These are phyloP conservation scores for Leptographium flavum DNA, from an alignment of 2,329 filamentous ascomycete genomes.

Conservation along the genomic window DNA sequence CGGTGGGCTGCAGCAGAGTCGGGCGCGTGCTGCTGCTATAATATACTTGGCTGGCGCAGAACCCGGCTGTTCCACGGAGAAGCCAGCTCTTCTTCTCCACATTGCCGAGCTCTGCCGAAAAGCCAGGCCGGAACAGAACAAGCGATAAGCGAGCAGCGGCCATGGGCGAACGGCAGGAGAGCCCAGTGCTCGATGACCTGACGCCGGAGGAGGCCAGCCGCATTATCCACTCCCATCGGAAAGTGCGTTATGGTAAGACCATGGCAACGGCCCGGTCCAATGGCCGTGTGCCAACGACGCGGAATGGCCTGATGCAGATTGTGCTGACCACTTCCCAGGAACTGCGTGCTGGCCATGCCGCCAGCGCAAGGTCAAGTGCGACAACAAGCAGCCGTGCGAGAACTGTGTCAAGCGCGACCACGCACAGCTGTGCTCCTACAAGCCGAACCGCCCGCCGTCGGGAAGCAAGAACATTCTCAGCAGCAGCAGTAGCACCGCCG, in stretches of 20 bases:
- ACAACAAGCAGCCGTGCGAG: conserved; percentile 54
- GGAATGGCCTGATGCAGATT: not conserved
- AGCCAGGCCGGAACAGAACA: not conserved
- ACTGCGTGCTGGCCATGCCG: conserved; percentile 54
- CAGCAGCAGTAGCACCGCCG: too few species aligned
- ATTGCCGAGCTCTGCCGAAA: conserved; percentile 9
- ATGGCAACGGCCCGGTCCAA: too few species aligned
- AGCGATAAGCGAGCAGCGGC: not conserved
- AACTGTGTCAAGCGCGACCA: conserved; percentile 55
- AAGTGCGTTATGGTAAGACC: conserved; percentile 52
- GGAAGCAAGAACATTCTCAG: conserved; percentile 22
- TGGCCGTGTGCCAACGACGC: too few species aligned
- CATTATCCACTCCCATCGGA: conserved; percentile 55
- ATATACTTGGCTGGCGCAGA: too few species aligned
- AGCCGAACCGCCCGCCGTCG: conserved; percentile 38
- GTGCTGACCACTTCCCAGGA: too few species aligned
- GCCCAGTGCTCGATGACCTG: conserved; percentile 38
- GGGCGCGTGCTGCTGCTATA: too few species aligned
- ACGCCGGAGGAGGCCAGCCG: conserved; percentile 52
- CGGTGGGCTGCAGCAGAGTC: not conserved
- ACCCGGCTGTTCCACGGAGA: not conserved
- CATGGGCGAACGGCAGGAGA: conserved; percentile 31
- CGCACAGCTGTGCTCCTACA: conserved; percentile 50
- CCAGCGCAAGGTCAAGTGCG: conserved; percentile 55
- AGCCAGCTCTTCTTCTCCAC: conserved; percentile 10